A percentile compares a stretch with the other conserved stretches of the same genome.
Evolutionary conservation across 257 asterid species (phyloP).

Genomic region (Agastache rugosa): DNA sequence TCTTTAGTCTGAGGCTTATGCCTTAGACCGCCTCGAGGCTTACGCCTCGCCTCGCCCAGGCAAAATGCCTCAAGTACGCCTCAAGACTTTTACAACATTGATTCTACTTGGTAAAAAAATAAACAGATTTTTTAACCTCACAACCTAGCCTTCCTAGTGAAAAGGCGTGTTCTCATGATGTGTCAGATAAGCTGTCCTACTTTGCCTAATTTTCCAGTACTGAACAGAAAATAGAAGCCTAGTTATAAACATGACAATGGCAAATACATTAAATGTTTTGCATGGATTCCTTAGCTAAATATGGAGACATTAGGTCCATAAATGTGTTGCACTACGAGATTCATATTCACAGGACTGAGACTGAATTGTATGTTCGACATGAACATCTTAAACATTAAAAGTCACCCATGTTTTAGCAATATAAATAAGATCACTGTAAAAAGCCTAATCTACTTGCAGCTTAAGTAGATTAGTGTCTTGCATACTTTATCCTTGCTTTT

Average conservation of each 20-base stretch:
- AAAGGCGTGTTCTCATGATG: background rate
- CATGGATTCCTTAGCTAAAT: background rate
- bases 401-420: background rate
- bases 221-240: background rate
- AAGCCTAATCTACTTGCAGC: constrained; percentile 2
- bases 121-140: background rate
- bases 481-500: background rate
- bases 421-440: background rate
- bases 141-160: background rate
- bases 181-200: background rate
- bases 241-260: background rate
- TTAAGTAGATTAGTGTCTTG: background rate
- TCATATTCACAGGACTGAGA: background rate
- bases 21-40: too few relatives aligned
- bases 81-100: too few relatives aligned
- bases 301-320: background rate
- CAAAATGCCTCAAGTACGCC: too few relatives aligned
- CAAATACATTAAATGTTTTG: background rate
- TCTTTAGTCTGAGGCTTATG: too few relatives aligned
- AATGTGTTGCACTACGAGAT: background rate
- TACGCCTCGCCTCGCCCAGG: too few relatives aligned
- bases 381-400: background rate
- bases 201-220: background rate
- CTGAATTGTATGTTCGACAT: constrained; percentile 5
- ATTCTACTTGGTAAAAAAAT: background rate